These are phyloP conservation scores for Aspergillus arachidicola DNA, from an alignment of 2,329 filamentous ascomycete genomes.

Conservation along the genomic window DNA sequence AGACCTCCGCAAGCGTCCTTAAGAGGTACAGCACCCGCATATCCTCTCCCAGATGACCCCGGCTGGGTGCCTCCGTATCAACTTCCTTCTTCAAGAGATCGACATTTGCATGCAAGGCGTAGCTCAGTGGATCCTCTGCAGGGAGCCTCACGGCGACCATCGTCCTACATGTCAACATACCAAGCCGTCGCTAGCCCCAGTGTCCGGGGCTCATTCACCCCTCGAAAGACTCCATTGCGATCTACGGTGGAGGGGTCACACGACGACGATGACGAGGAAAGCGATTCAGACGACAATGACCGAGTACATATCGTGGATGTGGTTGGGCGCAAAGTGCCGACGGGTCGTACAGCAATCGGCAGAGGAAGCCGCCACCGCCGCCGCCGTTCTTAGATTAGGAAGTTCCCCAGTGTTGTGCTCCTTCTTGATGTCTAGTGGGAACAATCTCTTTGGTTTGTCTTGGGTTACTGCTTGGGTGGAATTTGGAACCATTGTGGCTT, in stretches of 20 bases:
- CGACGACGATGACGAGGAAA: slow-evolving; percentile 22
- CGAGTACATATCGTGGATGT: slow-evolving; percentile 37
- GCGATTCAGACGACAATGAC: slow-evolving; percentile 30
- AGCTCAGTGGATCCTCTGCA: slow-evolving; percentile 37
- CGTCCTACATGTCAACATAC: slow-evolving; percentile 27
- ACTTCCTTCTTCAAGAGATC: slow-evolving; percentile 34
- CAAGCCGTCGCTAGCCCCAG: slow-evolving; percentile 22
- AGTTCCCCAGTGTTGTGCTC: slow-evolving; percentile 12
- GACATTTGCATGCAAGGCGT: slow-evolving; percentile 32
- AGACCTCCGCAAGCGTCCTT: slow-evolving; percentile 45
- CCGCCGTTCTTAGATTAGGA: slow-evolving; percentile 23
- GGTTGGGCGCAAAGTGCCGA: slow-evolving; percentile 28
- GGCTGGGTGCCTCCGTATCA: slow-evolving; percentile 47
- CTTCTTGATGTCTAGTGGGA: slow-evolving; percentile 7
- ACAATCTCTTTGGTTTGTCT: slow-evolving; percentile 9
- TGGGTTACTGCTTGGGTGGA: slow-evolving; percentile 8
- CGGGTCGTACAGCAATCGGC: slow-evolving; percentile 22
- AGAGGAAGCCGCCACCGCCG: slow-evolving; percentile 28
- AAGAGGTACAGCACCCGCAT: slow-evolving; percentile 34
- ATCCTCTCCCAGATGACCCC: slow-evolving; percentile 53
- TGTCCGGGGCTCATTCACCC: slow-evolving; percentile 14
- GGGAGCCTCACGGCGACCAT: slow-evolving; percentile 24
- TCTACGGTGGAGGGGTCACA: slow-evolving; percentile 21
- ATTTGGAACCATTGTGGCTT: slow-evolving; percentile 11
- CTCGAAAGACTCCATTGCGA: slow-evolving; percentile 21